Conservation (phyloP, 2,329 filamentous ascomycete genomes). For the Aspergillus sp. region DNA sequence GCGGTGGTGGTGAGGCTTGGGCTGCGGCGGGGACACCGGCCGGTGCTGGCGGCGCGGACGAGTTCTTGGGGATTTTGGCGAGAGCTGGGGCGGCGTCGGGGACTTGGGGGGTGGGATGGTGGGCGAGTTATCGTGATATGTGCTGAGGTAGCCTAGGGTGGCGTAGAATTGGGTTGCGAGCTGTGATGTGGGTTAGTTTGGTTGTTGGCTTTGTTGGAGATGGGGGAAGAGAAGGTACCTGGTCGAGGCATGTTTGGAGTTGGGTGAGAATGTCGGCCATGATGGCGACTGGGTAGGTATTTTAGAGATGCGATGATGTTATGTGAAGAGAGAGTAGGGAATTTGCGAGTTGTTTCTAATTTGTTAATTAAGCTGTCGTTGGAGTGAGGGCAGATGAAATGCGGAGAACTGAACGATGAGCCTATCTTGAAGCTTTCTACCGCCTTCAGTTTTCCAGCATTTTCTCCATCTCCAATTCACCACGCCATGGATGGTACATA, state of each 20-base stretch:
- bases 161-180: slow-evolving; percentile 50
- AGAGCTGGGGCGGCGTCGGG: slow-evolving; percentile 31
- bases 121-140: slow-evolving; percentile 41
- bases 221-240: slow-evolving; percentile 24
- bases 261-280: slow-evolving; percentile 48
- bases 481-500: too few relatives aligned
- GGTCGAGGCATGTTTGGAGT: slow-evolving; percentile 48
- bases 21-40: slow-evolving; percentile 16
- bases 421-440: too few relatives aligned
- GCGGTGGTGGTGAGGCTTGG: slow-evolving; percentile 12
- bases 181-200: slow-evolving; percentile 17
- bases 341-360: too few relatives aligned
- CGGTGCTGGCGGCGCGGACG: slow-evolving; percentile 28
- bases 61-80: slow-evolving; percentile 39
- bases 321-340: too few relatives aligned
- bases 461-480: too few relatives aligned
- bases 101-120: slow-evolving; percentile 27
- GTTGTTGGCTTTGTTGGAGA: not conserved
- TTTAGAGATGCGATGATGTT: not conserved
- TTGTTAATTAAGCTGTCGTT: too few relatives aligned
- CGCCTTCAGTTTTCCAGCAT: too few relatives aligned
- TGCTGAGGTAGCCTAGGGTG: slow-evolving; percentile 44
- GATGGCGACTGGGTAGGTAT: not conserved
- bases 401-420: too few relatives aligned
- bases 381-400: too few relatives aligned